phyloP scores from a whole-genome alignment of 2,329 filamentous ascomycete species.

The Cordyceps fumosorosea region DNA sequence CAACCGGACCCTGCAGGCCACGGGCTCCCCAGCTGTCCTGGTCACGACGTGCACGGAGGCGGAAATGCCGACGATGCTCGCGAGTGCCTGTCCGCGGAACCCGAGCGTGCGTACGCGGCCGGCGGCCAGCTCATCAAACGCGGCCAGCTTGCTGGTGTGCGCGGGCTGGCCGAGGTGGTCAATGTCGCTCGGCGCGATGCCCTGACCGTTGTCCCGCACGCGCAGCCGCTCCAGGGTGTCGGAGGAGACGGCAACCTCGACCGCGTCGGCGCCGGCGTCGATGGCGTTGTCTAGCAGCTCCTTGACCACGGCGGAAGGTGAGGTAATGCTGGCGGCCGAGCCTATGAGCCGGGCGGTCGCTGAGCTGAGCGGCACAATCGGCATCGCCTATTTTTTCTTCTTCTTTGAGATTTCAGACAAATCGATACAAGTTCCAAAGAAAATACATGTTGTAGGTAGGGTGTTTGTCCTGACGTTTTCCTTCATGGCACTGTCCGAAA shows the following conservation, averaged over 20 bases:
- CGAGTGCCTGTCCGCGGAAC: conserved; percentile 69
- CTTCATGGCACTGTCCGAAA: neutral
- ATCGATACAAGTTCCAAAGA: neutral
- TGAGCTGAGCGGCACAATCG: conserved; percentile 43
- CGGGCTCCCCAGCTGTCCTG: conserved; percentile 51
- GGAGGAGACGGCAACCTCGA: conserved; percentile 57
- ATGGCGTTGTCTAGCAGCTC: conserved; percentile 74
- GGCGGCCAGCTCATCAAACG: conserved; percentile 53
- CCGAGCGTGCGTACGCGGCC: conserved; percentile 58
- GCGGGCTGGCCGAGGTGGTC: conserved; percentile 56
- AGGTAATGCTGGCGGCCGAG: conserved; percentile 53
- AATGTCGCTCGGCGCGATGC: conserved; percentile 58
- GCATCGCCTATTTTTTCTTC: conserved; percentile 28
- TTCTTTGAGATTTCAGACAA: neutral
- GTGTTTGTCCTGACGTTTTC: neutral
- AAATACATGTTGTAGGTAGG: neutral
- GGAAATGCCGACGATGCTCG: conserved; percentile 54
- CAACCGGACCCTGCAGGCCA: conserved; percentile 47
- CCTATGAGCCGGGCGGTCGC: conserved; percentile 50
- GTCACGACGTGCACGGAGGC: conserved; percentile 56
- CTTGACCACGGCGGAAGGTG: conserved; percentile 59
- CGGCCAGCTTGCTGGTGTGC: conserved; percentile 66
- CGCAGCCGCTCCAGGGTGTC: conserved; percentile 65
- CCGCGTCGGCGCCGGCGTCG: conserved; percentile 60
- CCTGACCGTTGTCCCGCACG: conserved; percentile 67